Conservation (phyloP, 2,329 filamentous ascomycete genomes). For the Epichloe scottii region DNA sequence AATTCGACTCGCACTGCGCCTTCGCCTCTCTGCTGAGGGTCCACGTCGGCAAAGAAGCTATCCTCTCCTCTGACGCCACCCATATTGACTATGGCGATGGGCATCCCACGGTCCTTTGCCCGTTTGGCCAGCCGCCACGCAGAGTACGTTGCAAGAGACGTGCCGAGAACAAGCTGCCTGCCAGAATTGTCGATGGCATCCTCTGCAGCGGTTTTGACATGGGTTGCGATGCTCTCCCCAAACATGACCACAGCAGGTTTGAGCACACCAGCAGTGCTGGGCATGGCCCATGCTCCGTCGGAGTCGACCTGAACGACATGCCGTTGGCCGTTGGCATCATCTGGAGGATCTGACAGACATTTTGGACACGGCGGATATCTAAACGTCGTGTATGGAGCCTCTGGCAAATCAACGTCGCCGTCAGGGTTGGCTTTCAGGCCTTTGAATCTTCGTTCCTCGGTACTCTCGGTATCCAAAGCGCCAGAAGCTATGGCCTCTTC, state of each 20-base stretch:
- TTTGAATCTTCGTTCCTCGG: constrained; percentile 49
- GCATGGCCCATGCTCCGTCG: constrained; percentile 65
- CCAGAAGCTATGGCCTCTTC: constrained; percentile 58
- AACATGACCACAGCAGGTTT: constrained; percentile 97
- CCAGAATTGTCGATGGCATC: constrained; percentile 64
- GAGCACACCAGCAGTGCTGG: constrained; percentile 62
- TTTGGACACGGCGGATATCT: constrained; percentile 80
- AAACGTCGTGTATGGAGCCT: constrained; percentile 79
- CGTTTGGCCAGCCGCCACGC: constrained; percentile 82
- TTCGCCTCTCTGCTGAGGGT: constrained; percentile 36
- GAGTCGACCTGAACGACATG: constrained; percentile 55
- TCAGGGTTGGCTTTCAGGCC: constrained; percentile 84
- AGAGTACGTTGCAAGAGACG: constrained; percentile 86
- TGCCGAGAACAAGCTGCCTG: constrained; percentile 69
- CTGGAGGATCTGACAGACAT: constrained; percentile 55
- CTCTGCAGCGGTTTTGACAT: constrained; percentile 66
- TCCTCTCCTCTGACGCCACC: constrained; percentile 74
- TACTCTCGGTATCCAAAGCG: constrained; percentile 66
- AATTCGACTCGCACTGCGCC: constrained; percentile 44
- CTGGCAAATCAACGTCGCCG: constrained; percentile 82
- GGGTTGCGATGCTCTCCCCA: constrained; percentile 66
- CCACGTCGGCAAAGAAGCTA: constrained; percentile 48
- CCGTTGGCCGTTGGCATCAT: constrained; percentile 38
- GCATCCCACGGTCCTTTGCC: constrained; percentile 70
- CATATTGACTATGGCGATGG: constrained; percentile 78